These are phyloP conservation scores for Debaryomyces sp. DNA, from an alignment of 1,139 yeast species.

Conservation along the genomic window DNA sequence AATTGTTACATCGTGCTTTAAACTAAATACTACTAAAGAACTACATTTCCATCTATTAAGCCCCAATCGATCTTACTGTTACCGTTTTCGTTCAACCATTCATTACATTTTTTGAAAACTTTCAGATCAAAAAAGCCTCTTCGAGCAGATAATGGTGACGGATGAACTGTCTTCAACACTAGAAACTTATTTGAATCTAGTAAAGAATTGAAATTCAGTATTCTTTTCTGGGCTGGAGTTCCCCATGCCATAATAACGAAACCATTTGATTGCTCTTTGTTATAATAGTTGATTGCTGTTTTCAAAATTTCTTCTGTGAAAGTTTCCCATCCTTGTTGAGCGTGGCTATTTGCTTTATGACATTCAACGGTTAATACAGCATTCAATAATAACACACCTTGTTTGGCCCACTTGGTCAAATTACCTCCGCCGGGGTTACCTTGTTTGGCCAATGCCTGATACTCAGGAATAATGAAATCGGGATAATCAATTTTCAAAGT, in stretches of 20 bases:
- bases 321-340: constrained; percentile 89
- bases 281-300: constrained; percentile 42
- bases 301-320: constrained; percentile 77
- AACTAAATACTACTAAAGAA: constrained; percentile 11
- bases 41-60: constrained; percentile 29
- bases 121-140: constrained; percentile 77
- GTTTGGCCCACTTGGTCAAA: constrained; percentile 80
- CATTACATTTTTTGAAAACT: constrained; percentile 73
- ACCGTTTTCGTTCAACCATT: constrained; percentile 62
- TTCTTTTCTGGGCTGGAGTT: constrained; percentile 79
- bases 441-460: constrained; percentile 27
- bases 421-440: constrained; percentile 59
- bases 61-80: constrained; percentile 68
- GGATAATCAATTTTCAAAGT: constrained; percentile 75
- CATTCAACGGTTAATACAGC: constrained; percentile 92
- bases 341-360: constrained; percentile 91
- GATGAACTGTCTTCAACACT: constrained; percentile 81
- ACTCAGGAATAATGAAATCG: constrained; percentile 59
- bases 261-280: constrained; percentile 38
- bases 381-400: constrained; percentile 87
- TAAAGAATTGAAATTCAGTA: constrained; percentile 41
- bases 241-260: constrained; percentile 95
- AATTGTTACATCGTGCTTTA: not conserved
- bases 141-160: constrained; percentile 89
- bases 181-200: constrained; percentile 37